Base-by-base conservation (phyloP, 2,329 filamentous ascomycete genomes). In the Penicillium sp. region DNA sequence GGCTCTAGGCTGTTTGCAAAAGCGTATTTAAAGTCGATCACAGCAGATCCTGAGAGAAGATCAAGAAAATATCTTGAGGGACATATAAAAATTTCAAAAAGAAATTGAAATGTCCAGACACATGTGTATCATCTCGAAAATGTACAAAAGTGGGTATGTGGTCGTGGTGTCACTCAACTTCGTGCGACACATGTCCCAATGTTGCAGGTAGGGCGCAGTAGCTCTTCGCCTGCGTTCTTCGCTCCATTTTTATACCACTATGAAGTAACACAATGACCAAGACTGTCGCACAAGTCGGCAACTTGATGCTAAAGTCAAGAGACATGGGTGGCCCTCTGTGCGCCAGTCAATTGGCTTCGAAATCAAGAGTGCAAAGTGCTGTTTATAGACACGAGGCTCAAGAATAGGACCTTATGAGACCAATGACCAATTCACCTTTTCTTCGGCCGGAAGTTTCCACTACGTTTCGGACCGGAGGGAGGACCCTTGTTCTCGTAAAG, bases 401-500 rank as follows among this genome's bases (percentile, higher is more conserved):
- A 23, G 4, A 3, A 3, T 16, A 6, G n/a, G 10, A n/a, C n/a
- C 15, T 26, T 9, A 15, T 10, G 16, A 13, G 4, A 3, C 41
- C 13, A 34, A 31, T n/a, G 29, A 13, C 21, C 4, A 8, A 67
- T 70, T 70, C 65, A 68, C 61, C 71, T 60, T 54, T 66, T 66
- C 59, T 65, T 64, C 59, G 64, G 47, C 57, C 65, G 48, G 52
- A 62, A 60, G 23, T 63, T 60, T 21, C 69, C 63, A 50, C 62
- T 57, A 33, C 54, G 57, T 48, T 74, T 74, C 7, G 59, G 59
- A 0, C 69, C 67, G n/a, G 56, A 57, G 10, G 62, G 56, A 16
- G 54, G 50, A 42, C 61, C 62, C 44, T 64, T 65, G 24, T 66
- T 60, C 65, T 86, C 83, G 64, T 85, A 90, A 34, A 96, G 65